phyloP scores from a whole-genome alignment of 2,329 filamentous ascomycete genomes.

The Cladophialophora psammophila region DNA sequence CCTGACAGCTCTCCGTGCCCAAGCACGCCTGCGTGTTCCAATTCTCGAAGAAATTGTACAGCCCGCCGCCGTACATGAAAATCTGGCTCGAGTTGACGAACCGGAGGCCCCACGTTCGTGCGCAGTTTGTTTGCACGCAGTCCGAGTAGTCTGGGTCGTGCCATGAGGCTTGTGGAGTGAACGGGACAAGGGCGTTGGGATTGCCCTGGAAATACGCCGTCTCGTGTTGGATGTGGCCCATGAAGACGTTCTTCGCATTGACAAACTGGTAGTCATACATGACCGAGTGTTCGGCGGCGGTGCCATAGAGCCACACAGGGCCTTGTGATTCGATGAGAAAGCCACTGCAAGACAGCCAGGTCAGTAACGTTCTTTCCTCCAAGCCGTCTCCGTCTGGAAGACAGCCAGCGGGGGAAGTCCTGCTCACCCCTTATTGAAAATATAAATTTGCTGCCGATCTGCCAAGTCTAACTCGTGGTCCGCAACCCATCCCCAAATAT shows the following conservation, averaged over 20 bases:
- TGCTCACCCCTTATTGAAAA: conserved; percentile 60
- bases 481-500: conserved; percentile 46
- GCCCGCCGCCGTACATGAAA: conserved; percentile 67
- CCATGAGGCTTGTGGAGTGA: conserved; percentile 54
- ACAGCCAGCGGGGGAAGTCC: not conserved
- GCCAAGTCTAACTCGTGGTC: conserved; percentile 45
- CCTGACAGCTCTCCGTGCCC: conserved; percentile 39
- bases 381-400: not conserved
- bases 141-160: conserved; percentile 61
- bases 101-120: conserved; percentile 68
- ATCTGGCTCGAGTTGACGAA: conserved; percentile 65
- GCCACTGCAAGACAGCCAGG: conserved; percentile 46
- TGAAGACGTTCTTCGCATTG: conserved; percentile 67
- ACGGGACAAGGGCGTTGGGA: conserved; percentile 66
- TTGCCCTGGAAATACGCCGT: conserved; percentile 75
- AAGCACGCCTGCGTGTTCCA: conserved; percentile 50
- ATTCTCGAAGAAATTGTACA: conserved; percentile 70
- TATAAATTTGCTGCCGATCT: conserved; percentile 68
- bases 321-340: conserved; percentile 48
- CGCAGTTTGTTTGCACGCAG: conserved; percentile 49
- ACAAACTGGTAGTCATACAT: conserved; percentile 76
- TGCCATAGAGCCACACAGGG: conserved; percentile 68
- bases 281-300: conserved; percentile 69
- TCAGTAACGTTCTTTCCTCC: conserved; percentile 6
- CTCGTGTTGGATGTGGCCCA: conserved; percentile 72